Percentiles rank a stretch among this genome's conserved stretches.
phyloP scores from a whole-genome alignment of 768 basidiomycete genomes.

The Lactifluus hygrophoroides region DNA sequence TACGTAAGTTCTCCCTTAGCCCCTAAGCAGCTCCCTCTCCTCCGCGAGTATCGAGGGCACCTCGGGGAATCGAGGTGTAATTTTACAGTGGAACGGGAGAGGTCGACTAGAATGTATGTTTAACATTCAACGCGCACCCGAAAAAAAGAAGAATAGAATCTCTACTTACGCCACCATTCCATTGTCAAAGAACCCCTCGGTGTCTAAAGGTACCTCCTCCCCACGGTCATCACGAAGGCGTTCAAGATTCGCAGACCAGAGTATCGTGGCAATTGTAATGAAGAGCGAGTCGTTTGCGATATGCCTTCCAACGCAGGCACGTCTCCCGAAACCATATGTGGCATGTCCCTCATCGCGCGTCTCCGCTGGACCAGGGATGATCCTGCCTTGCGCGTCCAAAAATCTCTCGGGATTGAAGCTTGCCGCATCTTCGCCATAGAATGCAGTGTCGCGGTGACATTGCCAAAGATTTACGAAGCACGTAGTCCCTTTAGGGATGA shows the following conservation, averaged over 20 bases:
- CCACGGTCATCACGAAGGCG: conserved; percentile 9
- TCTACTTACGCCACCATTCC: conserved; percentile 10
- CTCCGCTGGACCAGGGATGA: conserved; percentile 1
- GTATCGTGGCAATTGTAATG: conserved; percentile 19
- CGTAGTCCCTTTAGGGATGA: conserved; percentile 31
- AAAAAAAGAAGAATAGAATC: too few species aligned
- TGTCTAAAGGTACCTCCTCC: conserved; percentile 4
- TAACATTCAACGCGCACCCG: too few species aligned
- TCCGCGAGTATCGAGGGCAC: neutral
- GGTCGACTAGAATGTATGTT: neutral
- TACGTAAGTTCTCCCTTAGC: too few species aligned
- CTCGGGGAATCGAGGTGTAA: neutral
- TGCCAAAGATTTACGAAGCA: conserved; percentile 24
- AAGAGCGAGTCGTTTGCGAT: conserved; percentile 20
- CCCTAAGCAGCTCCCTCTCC: neutral
- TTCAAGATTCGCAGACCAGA: conserved; percentile 18
- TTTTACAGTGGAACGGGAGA: neutral
- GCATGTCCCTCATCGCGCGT: conserved; percentile 14
- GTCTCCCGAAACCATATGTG: conserved; percentile 17
- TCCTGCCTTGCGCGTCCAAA: conserved; percentile 4
- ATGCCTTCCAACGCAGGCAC: conserved; percentile 19
- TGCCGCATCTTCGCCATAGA: conserved; percentile 15
- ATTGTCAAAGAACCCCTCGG: neutral
- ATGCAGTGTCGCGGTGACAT: neutral
- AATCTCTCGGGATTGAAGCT: conserved; percentile 20